A percentile compares a stretch with the other conserved stretches of the same genome.
phyloP scores from a whole-genome alignment of 768 basidiomycete species.

The Suillus alpinus region DNA sequence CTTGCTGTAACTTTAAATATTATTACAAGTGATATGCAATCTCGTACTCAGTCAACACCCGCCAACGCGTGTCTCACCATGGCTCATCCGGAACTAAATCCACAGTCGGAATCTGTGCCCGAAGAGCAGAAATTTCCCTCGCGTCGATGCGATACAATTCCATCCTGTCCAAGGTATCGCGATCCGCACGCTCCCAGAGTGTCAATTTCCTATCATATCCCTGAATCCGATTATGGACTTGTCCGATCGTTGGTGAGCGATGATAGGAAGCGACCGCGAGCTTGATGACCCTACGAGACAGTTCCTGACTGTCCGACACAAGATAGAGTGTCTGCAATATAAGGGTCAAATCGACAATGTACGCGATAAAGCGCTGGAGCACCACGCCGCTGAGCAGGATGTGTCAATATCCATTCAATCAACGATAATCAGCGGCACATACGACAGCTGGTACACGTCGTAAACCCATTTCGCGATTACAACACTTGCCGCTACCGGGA shows the following conservation, averaged over 20 bases:
- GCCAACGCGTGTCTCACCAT: not conserved
- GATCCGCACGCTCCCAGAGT: not conserved
- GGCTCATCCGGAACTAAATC: not conserved
- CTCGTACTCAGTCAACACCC: too few species aligned
- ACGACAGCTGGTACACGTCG: too few species aligned
- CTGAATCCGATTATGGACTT: not conserved
- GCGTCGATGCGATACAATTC: not conserved
- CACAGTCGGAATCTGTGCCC: too few species aligned
- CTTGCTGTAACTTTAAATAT: too few species aligned
- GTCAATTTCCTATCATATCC: not conserved
- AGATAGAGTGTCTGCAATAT: slow-evolving; percentile 21
- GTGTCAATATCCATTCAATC: too few species aligned
- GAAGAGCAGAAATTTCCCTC: not conserved
- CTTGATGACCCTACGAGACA: not conserved
- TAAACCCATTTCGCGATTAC: too few species aligned
- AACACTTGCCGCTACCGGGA: too few species aligned
- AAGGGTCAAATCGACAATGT: slow-evolving; percentile 25
- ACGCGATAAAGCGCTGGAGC: slow-evolving; percentile 18
- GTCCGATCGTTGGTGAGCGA: not conserved
- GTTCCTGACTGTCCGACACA: not conserved
- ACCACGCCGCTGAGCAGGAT: slow-evolving; percentile 1
- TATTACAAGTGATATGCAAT: too few species aligned
- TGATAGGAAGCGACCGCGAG: not conserved
- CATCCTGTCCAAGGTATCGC: not conserved
- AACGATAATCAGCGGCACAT: too few species aligned